phyloP scores from a whole-genome alignment of 495 filamentous ascomycete genomes.

The Penicillium goetzii region DNA sequence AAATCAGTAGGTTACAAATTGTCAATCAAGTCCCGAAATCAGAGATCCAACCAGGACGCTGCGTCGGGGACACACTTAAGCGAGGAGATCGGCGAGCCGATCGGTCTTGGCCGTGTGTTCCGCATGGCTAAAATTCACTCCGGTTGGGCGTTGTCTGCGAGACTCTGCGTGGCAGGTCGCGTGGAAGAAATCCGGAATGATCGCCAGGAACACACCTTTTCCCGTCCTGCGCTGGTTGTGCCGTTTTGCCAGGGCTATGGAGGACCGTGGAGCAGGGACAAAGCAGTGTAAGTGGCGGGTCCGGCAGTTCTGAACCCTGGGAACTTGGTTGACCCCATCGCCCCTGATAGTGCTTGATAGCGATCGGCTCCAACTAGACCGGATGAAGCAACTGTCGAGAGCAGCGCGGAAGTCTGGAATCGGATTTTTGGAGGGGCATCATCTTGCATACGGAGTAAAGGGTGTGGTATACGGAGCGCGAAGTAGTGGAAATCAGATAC shows the following conservation, averaged over 20 bases:
- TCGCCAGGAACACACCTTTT: not conserved
- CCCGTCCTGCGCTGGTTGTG: not conserved
- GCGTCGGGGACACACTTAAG: not conserved
- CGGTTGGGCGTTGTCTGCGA: not conserved
- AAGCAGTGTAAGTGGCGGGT: conserved; percentile 6
- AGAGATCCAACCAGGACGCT: conserved; percentile 15
- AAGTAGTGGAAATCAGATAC: not conserved
- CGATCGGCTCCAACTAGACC: conserved; percentile 9
- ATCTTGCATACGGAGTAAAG: not conserved
- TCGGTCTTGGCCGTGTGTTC: conserved; percentile 4
- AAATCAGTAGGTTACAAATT: not conserved
- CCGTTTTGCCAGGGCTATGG: not conserved
- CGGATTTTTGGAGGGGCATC: not conserved
- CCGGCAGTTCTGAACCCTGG: not conserved
- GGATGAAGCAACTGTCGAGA: not conserved
- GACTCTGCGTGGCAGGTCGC: not conserved
- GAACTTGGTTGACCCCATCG: not conserved
- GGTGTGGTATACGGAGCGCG: not conserved
- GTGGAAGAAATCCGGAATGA: not conserved
- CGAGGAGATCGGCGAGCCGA: conserved; percentile 12
- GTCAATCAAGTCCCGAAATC: conserved; percentile 2
- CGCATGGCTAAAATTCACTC: not conserved
- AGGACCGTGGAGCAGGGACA: not conserved
- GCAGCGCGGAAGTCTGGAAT: not conserved
- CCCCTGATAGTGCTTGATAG: conserved; percentile 11